Conservation (phyloP, 78 protist species). For the Dictyostelium intermedium region DNA sequence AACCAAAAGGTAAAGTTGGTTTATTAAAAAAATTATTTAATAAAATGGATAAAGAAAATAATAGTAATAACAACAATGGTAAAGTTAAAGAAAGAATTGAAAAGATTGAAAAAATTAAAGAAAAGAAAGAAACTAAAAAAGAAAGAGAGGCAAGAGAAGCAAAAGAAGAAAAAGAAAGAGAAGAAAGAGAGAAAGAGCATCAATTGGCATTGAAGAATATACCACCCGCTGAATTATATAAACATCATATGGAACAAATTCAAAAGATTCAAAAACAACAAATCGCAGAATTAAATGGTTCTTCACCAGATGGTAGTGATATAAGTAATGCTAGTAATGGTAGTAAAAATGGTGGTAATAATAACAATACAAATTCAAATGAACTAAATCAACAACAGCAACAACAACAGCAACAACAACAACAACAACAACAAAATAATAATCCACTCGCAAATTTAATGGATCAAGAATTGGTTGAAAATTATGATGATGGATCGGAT, state of each 20-base stretch:
- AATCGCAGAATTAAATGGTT: not conserved
- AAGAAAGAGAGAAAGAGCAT: not conserved
- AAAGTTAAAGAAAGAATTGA: not conserved
- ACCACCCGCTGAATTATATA: slow-evolving; percentile 7
- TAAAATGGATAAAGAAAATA: not conserved
- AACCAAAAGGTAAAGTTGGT: not conserved
- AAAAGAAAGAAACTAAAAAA: slow-evolving; percentile 10
- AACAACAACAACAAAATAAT: not conserved
- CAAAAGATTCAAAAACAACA: slow-evolving; percentile 21
- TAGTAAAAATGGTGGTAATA: not conserved
- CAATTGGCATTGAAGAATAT: not conserved
- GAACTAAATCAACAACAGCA: not conserved
- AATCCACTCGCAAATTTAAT: not conserved
- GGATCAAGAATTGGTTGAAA: not conserved
- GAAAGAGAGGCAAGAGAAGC: slow-evolving; percentile 6
- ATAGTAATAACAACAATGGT: not conserved
- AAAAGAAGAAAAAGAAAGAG: not conserved
- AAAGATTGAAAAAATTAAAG: not conserved
- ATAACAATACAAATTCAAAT: not conserved
- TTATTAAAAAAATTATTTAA: slow-evolving; percentile 14
- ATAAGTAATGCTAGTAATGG: not conserved
- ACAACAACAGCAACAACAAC: not conserved
- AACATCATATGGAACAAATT: not conserved
- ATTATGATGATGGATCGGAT: slow-evolving; percentile 3
- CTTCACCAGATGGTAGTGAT: not conserved